Base-by-base conservation (phyloP, 169 alveolate species). In the Eimeria brunetti region DNA sequence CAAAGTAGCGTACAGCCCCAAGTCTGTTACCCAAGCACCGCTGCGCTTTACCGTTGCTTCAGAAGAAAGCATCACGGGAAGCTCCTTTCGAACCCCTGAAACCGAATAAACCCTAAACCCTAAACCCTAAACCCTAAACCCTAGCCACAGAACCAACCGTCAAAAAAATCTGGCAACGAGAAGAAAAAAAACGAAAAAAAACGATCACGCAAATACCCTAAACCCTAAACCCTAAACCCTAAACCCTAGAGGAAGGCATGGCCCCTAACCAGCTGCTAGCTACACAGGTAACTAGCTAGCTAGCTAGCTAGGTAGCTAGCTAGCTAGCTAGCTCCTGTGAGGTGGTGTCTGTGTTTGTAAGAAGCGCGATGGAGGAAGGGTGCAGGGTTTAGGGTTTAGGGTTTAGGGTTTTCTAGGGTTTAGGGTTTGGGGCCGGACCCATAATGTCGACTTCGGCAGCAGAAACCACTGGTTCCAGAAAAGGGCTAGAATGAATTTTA, bases 41-140 rank as follows among this genome's bases (percentile, higher is more conserved):
- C 89, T 80, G 49, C 89, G 89, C 71, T 80, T 49, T 71, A 80
- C 71, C 36, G 89, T 80, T 51, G 89, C 89, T 27, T 80, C 89
- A 8, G 69, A 49, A 12, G 62, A 20, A 3, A 80, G 62, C 89
- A 80, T 80, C 60, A 51, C 69, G 30, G 89, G 89, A 22, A 46
- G 69, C n/a, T 80, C 89, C 5, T 46, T 80, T 27, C 89, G 89
- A 46, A n/a, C 69, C 4, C 89, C 89, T 80, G 89, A 80, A 80
- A 22, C 22, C 67, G 36, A n/a, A n/a, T n/a, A n/a, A n/a, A n/a
- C n/a, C n/a, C n/a, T n/a, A n/a, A n/a, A n/a, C n/a, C n/a, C n/a
- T 58, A 12, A 2, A 58, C 67, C 67, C 67, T 58, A 58, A 56
- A 58, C 67, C 67, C 67, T 58, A 58, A 58, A 58, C 67, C 67